Percentiles rank a stretch among this genome's conserved stretches.
Evolutionary conservation across 2,329 filamentous ascomycete genomes (phyloP).

Genomic region (Dissoconium aciculare): DNA sequence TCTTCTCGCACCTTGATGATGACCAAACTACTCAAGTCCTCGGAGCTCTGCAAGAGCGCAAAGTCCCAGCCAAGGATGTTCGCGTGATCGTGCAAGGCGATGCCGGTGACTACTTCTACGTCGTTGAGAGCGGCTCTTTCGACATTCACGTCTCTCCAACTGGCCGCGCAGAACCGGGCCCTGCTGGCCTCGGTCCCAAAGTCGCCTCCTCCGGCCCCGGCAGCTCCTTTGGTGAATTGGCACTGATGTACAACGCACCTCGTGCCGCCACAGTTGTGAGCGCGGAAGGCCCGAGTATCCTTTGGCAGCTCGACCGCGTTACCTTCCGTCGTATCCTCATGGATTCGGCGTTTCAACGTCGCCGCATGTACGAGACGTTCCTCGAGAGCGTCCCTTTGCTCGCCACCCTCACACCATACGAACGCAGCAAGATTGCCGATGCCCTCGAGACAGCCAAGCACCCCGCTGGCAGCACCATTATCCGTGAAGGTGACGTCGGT

Average conservation of each 20-base stretch:
- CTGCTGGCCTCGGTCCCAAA: slow-evolving; percentile 66
- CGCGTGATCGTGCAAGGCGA: slow-evolving; percentile 93
- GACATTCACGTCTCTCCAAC: slow-evolving; percentile 76
- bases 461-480: slow-evolving; percentile 64
- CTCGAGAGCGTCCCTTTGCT: slow-evolving; percentile 85
- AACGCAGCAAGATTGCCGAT: slow-evolving; percentile 94
- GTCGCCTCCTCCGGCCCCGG: slow-evolving; percentile 73
- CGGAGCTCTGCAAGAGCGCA: slow-evolving; percentile 83
- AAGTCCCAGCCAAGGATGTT: slow-evolving; percentile 78
- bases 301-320: slow-evolving; percentile 89
- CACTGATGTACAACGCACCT: slow-evolving; percentile 96
- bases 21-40: slow-evolving; percentile 80
- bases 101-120: slow-evolving; percentile 92
- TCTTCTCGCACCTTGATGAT: slow-evolving; percentile 89
- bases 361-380: slow-evolving; percentile 95
- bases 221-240: slow-evolving; percentile 89
- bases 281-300: slow-evolving; percentile 60
- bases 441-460: slow-evolving; percentile 86
- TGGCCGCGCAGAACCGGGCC: slow-evolving; percentile 63
- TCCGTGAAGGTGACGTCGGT: slow-evolving; percentile 79
- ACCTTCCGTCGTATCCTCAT: slow-evolving; percentile 97
- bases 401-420: slow-evolving; percentile 70
- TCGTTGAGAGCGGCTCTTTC: slow-evolving; percentile 81
- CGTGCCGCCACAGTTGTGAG: slow-evolving; percentile 88
- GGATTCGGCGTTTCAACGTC: slow-evolving; percentile 91